Conservation (phyloP, 1,284 basidiomycete species). For the Volvariella surrecta region DNA sequence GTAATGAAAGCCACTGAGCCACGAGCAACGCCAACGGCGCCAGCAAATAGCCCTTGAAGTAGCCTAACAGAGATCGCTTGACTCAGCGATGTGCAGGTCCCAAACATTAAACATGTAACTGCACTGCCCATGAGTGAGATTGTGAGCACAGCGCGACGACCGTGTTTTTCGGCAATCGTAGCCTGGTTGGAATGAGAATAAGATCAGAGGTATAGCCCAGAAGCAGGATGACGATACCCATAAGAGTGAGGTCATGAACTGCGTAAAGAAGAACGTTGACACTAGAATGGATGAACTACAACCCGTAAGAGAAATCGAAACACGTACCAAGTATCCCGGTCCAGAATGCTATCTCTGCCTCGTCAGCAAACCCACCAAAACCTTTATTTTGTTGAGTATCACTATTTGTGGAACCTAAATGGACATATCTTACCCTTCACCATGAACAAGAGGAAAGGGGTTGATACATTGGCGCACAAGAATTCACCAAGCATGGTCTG, state of each 20-base stretch:
- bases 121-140: slow-evolving; percentile 82
- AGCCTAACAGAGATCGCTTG: slow-evolving; percentile 88
- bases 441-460: slow-evolving; percentile 88
- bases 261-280: slow-evolving; percentile 74
- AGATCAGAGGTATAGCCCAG: not conserved
- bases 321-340: slow-evolving; percentile 69
- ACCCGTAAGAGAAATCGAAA: slow-evolving; percentile 3
- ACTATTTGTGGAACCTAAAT: slow-evolving; percentile 4
- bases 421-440: slow-evolving; percentile 80
- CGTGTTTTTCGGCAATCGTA: slow-evolving; percentile 88
- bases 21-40: slow-evolving; percentile 88
- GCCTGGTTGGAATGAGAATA: slow-evolving; percentile 39
- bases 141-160: slow-evolving; percentile 78
- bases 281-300: slow-evolving; percentile 32
- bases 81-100: slow-evolving; percentile 72
- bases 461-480: slow-evolving; percentile 83
- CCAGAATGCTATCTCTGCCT: slow-evolving; percentile 78
- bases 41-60: slow-evolving; percentile 92
- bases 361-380: slow-evolving; percentile 56
- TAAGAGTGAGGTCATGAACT: slow-evolving; percentile 90
- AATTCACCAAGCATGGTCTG: slow-evolving; percentile 93
- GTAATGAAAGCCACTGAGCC: slow-evolving; percentile 87
- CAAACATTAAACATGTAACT: slow-evolving; percentile 75
- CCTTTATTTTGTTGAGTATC: slow-evolving; percentile 29
- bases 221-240: slow-evolving; percentile 40